Base-by-base conservation (phyloP, 2,329 filamentous ascomycete genomes). In the Penicillium sp. region DNA sequence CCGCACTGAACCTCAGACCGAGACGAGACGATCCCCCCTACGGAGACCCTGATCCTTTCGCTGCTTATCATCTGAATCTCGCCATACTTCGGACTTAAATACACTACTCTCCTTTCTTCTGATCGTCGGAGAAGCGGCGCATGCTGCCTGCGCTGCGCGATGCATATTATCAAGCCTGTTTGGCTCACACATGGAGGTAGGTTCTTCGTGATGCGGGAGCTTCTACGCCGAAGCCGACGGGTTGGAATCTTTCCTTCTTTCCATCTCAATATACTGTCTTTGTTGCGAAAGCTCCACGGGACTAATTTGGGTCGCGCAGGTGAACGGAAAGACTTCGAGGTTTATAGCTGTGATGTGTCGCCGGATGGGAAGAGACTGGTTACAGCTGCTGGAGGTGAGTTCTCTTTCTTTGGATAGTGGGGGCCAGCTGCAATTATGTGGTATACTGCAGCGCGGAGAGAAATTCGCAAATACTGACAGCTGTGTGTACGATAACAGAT, bases 281-380 rank as follows among this genome's bases (percentile, higher is more conserved):
- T 6, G 5, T 14, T 23, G 37, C 13, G 19, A 13, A 29, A 43
- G 23, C 18, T 18, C 18, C 19, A 26, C 18, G 5, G 14, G 23
- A 26, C 42, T 45, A 45, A 45, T 21, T 45, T n/a, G 40, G 7
- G 28, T 52, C 29, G 16, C 60, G 55, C 67, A 91, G 89, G 93
- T 72, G 94, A 99, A 79, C 91, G 96, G 74, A 97, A 97, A 72
- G 92, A 97, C 73, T 96, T 95, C 71, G 94, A 99, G 77, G 93
- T 97, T 63, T 99, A 97, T 79, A 96, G 91, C 78, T 97, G 93
- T 75, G 91, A 97, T 81, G 87, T 99, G 61, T 99, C 94, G 24
- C 91, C 94, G 13, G 94, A 99, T 77, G 94, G 93, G 63, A 88
- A 87, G 70, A 87, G 94, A 61, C 83, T 99, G 53, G 94, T 93